Evolutionary conservation across 202 grass and related monocot genomes (phyloP).

Genomic region (Panicum virgatum): DNA sequence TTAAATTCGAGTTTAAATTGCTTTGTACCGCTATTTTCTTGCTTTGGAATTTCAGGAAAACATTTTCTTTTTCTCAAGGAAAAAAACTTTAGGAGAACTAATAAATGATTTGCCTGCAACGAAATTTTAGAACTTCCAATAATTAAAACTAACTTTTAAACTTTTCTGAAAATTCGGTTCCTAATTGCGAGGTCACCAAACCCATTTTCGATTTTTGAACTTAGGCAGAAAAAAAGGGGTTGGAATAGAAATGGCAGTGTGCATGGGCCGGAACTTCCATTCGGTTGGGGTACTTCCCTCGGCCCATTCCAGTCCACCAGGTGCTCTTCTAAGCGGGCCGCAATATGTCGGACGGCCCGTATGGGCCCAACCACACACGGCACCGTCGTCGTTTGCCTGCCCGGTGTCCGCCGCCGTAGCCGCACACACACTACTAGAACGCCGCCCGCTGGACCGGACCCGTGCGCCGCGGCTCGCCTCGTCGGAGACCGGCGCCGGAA

Average conservation of each 20-base stretch:
- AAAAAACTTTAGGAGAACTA: background rate
- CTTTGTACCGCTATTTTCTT: background rate
- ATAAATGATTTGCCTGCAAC: background rate
- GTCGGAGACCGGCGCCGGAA: background rate
- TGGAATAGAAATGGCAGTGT: background rate
- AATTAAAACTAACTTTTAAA: background rate
- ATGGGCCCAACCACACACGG: background rate
- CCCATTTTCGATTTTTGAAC: background rate
- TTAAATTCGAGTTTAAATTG: background rate
- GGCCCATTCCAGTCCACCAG: no score
- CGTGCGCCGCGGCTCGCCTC: background rate
- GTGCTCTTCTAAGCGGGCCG: background rate
- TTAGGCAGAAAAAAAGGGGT: no score
- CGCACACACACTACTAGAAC: background rate
- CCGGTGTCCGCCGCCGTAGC: background rate
- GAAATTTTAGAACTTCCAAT: background rate
- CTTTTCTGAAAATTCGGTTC: background rate
- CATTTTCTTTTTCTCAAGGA: background rate
- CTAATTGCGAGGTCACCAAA: background rate
- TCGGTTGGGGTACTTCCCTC: no score
- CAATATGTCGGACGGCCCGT: no score
- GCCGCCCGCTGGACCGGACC: conserved; percentile 4
- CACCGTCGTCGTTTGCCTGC: no score
- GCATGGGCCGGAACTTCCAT: no score
- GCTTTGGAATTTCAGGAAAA: background rate